Conservation (phyloP, 331 rosid genomes). For the Erythrophleum ivorense region DNA sequence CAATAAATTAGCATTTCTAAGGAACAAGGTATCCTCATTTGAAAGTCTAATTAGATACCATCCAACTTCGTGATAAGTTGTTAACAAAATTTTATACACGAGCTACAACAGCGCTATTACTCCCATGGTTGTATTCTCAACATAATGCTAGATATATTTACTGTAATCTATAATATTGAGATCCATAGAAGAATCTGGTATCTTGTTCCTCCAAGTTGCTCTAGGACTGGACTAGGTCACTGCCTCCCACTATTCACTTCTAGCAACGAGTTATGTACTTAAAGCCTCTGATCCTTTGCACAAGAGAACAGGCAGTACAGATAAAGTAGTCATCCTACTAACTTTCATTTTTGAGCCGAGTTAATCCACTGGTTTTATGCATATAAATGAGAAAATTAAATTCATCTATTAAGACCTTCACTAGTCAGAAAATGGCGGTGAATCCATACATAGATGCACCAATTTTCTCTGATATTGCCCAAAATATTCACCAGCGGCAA, state of each 20-base stretch:
- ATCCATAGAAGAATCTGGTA: conserved; percentile 18
- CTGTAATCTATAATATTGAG: conserved; percentile 23
- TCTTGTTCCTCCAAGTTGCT: conserved; percentile 34
- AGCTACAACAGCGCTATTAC: conserved; percentile 31
- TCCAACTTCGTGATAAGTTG: conserved; percentile 29
- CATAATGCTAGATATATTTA: conserved; percentile 26
- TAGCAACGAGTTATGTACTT: conserved; percentile 19
- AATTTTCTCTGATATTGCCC: conserved; percentile 86
- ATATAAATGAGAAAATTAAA: conserved; percentile 30
- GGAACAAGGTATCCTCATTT: conserved; percentile 13
- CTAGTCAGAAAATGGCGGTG: conserved; percentile 67
- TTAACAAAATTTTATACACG: conserved; percentile 44
- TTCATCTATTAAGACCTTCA: conserved; percentile 8
- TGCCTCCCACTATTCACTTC: conserved; percentile 18
- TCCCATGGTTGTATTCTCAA: conserved; percentile 26
- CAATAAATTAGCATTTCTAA: background rate
- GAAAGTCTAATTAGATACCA: conserved; percentile 26
- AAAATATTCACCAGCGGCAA: conserved; percentile 77
- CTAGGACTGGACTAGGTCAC: background rate
- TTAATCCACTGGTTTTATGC: conserved; percentile 22
- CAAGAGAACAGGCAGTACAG: conserved; percentile 29
- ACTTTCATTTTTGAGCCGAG: conserved; percentile 15
- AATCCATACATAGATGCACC: conserved; percentile 96
- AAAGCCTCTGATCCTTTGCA: conserved; percentile 23
- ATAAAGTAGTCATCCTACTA: conserved; percentile 16